Evolutionary conservation across 2,329 filamentous ascomycete species (phyloP), one percentile per base, ranked within the genome.

Genomic region (Xylariaceae sp.): DNA sequence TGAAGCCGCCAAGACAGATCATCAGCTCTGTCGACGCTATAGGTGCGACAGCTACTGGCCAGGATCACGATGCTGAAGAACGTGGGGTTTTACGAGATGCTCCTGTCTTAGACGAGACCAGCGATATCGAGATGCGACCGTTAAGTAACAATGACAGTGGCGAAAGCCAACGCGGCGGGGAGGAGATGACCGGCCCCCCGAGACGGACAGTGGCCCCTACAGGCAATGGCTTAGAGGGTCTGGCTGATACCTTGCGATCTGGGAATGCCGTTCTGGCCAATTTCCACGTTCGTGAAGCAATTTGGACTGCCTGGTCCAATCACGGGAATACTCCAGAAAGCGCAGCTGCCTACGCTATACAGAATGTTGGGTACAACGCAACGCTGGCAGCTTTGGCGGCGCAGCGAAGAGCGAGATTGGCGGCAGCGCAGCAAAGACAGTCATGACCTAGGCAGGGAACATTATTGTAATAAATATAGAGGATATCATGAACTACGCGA

Each of bases 31-130:
- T 68, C 1, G 67, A 70, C 7, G 32, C 61, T 16, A 48, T 61
- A 4, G 58, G 53, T 6, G 59, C 56, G 32, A 49, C 63, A 10
- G 51, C 53, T 14, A 64, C 65, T 18, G 60, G 47, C 18, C 81
- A 85, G 64, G 80, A 84, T 59, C 69, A 81, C 50, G 83, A 86
- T 61, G 78, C 80, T 1, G 83, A 85, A 61, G 83, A 86, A 66
- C 77, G 82, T 14, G 83, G 81, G 2, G 72, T 82, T 7, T 66
- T 75, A 41, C 71, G 78, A 53, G 73, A 75, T 56, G 68, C 71
- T 42, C 65, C 75, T 2, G 62, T 66, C 7, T 54, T 66, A n/a
- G 73, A 75, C 49, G 77, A 75, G 50, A 70, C 69, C 4, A 69
- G 73, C n/a, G 74, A 75, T 42, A 74, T 81, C 19, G 81, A 84